Evolutionary conservation across 2,329 filamentous ascomycete genomes (phyloP).

Genomic region (Colletotrichum sp.): DNA sequence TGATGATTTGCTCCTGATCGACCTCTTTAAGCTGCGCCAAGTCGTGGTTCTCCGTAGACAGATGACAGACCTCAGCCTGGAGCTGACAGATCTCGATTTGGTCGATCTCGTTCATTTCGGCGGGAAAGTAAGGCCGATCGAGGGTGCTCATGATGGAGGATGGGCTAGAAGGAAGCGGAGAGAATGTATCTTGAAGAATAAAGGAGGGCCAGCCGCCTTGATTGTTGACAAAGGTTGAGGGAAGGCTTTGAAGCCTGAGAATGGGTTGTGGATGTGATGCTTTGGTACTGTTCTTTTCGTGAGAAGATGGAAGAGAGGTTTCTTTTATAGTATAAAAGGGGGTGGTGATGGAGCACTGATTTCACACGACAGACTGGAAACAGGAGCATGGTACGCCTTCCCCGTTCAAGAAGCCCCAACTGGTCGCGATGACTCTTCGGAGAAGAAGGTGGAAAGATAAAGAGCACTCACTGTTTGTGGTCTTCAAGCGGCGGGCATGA

Average conservation of each 20-base stretch:
- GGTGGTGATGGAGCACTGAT: not conserved
- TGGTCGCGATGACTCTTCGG: accelerated
- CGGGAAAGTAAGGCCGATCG: accelerated
- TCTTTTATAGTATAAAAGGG: not conserved
- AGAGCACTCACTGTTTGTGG: not conserved
- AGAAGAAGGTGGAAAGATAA: accelerated
- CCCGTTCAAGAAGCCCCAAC: not conserved
- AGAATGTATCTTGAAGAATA: accelerated
- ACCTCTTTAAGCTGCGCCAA: not conserved
- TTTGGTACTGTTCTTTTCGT: not conserved
- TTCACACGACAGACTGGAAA: not conserved
- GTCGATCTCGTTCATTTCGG: accelerated
- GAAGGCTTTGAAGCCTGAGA: not conserved
- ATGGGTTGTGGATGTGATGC: not conserved
- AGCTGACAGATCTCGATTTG: not conserved
- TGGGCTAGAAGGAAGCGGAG: not conserved
- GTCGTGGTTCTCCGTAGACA: not conserved
- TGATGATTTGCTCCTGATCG: not conserved
- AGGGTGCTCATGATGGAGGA: not conserved
- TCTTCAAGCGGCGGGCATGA: not conserved
- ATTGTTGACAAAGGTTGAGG: not conserved
- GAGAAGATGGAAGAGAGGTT: not conserved
- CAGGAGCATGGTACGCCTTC: accelerated
- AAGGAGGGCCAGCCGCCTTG: not conserved
- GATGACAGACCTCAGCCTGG: not conserved